Base-by-base conservation (phyloP, 306 rosid species). In the Datisca glomerata region DNA sequence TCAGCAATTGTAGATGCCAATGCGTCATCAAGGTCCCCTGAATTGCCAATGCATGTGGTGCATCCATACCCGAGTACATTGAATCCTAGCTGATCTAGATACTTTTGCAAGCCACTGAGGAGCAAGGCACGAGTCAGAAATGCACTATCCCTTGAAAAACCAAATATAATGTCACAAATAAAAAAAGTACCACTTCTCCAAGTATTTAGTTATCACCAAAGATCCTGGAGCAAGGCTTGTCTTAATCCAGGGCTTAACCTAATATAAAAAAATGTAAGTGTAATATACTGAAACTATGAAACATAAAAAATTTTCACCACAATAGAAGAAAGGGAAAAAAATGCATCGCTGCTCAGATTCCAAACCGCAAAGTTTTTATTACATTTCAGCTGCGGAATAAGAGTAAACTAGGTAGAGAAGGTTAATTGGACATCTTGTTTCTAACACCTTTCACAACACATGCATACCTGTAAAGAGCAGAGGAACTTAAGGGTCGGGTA, bases 221-320 rank as follows among this genome's bases (percentile, higher is more conserved):
- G 97, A 89, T 50, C 97, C 97, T 3, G 95, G 95, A 47, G 93
- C 95, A 72, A 89, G 95, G 64, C 97, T 89, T 18, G 95, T 89
- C 71, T 89, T 89, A 49, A 89, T 67, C 97, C 97, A 89, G 17
- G 97, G 95, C 75, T 74, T 89, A 37, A 89, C 95, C 97, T 89
- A 53, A 50, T 35, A 62, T 31, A 55, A 51, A 53, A 51, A 27
- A 47, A 42, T 20, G 16, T 24, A 21, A 50, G 16, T n/a, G 42
- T 41, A 67, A 43, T 25, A 4, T 25, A 4, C 31, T 8, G 8
- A 25, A 4, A 4, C 4, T 25, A 25, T 25, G 8, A 8, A 25
- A 25, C 31, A 25, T 4, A 25, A 8, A n/a, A n/a, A n/a, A n/a
- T n/a, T n/a, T n/a, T n/a, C n/a, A n/a, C n/a, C n/a, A n/a, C n/a